phyloP scores from a whole-genome alignment of 106 monocot species.

The Vanilla planifolia region DNA sequence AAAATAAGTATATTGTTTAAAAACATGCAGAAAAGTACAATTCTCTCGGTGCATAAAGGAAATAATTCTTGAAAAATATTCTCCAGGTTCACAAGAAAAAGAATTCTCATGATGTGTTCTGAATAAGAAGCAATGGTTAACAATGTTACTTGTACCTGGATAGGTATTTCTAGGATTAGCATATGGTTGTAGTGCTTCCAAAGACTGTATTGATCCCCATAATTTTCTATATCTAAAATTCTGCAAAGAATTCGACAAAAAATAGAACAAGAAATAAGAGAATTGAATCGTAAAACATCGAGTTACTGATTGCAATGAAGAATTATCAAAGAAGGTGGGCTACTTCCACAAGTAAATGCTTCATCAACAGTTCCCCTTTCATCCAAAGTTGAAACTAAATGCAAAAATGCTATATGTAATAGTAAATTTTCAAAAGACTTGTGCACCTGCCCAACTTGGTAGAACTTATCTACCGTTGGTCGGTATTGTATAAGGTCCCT shows the following conservation, averaged over 20 bases:
- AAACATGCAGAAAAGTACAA: no score
- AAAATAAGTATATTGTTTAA: no score
- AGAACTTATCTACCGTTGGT: conserved; percentile 32
- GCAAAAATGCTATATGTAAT: conserved; percentile 3
- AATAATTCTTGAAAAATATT: neutral
- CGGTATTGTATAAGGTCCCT: conserved; percentile 41
- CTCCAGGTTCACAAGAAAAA: neutral
- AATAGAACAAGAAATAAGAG: no score
- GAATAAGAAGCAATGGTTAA: neutral
- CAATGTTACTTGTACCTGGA: conserved; percentile 35
- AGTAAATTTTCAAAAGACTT: neutral
- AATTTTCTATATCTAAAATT: conserved; percentile 33
- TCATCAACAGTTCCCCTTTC: neutral
- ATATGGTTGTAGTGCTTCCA: conserved; percentile 66
- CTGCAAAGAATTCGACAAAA: conserved; percentile 24
- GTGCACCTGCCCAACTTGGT: conserved; percentile 32
- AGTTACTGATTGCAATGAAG: neutral
- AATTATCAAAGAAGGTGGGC: neutral
- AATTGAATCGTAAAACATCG: no score
- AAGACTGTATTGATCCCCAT: conserved; percentile 66
- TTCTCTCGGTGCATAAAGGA: no score
- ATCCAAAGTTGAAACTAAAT: neutral
- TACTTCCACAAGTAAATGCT: neutral
- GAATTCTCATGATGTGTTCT: neutral
- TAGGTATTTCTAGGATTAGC: conserved; percentile 53